A percentile compares a stretch with the other conserved stretches of the same genome.
phyloP scores from a whole-genome alignment of 1,284 basidiomycete genomes.

The Sanghuangporus baumii region DNA sequence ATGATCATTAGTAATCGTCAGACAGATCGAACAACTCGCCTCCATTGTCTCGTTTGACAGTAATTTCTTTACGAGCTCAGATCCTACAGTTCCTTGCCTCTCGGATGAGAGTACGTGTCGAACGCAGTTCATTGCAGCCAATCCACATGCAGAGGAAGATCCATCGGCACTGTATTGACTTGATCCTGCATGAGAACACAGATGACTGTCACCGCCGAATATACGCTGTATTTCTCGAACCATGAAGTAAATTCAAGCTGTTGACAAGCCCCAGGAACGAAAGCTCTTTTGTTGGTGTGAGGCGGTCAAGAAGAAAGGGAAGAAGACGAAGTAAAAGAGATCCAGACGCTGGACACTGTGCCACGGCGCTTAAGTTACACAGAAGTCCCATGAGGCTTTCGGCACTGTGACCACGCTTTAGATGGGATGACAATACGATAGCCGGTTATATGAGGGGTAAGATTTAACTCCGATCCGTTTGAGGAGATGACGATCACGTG shows the following conservation, averaged over 20 bases:
- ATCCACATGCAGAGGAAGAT: constrained; percentile 46
- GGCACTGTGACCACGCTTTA: too few species aligned
- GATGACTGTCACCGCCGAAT: not conserved
- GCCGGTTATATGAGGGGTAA: too few species aligned
- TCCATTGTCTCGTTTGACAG: constrained; percentile 34
- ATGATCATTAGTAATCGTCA: not conserved
- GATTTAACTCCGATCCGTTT: too few species aligned
- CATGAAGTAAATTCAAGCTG: not conserved
- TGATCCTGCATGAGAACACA: constrained; percentile 8
- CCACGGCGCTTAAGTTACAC: too few species aligned
- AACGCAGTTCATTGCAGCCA: constrained; percentile 59
- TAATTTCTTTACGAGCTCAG: constrained; percentile 32
- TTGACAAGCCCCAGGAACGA: too few species aligned
- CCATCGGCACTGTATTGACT: constrained; percentile 42
- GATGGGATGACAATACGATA: too few species aligned
- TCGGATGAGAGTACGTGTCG: constrained; percentile 39
- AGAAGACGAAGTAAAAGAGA: not conserved
- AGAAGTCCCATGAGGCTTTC: too few species aligned
- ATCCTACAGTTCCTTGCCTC: constrained; percentile 26
- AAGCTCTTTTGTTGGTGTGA: too few species aligned
- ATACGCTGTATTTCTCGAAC: not conserved
- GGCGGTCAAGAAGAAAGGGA: not conserved
- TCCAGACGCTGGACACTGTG: too few species aligned
- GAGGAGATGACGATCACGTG: too few species aligned
- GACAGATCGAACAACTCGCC: constrained; percentile 26